phyloP scores from a whole-genome alignment of 164 flowering plant genomes.

The Umbilicus rupestris region DNA sequence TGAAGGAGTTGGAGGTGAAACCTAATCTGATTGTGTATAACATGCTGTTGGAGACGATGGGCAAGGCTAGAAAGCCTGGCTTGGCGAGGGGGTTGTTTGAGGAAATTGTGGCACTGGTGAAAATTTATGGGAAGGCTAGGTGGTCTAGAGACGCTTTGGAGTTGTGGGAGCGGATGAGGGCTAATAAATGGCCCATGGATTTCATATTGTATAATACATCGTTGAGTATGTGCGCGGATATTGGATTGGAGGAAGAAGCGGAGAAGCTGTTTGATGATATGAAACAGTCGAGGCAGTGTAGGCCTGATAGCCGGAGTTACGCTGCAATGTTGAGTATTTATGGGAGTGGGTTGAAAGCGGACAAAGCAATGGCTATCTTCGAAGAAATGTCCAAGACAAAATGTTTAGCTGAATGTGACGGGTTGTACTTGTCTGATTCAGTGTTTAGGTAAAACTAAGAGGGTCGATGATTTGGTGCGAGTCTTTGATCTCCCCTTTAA shows the following conservation, averaged over 20 bases:
- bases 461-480: conserved; percentile 65
- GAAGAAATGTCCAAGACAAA: too few species aligned
- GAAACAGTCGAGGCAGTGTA: conserved; percentile 41
- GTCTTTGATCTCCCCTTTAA: conserved; percentile 39
- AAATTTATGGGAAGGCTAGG: conserved; percentile 82
- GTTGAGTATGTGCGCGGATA: conserved; percentile 94
- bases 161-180: conserved; percentile 70
- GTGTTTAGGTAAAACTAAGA: too few species aligned
- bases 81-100: conserved; percentile 66
- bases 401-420: too few species aligned
- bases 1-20: conserved; percentile 55
- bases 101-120: conserved; percentile 79
- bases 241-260: conserved; percentile 81
- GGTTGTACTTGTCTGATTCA: too few species aligned
- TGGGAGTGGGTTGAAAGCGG: too few species aligned
- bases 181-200: conserved; percentile 78
- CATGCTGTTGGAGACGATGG: conserved; percentile 77
- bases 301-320: too few species aligned
- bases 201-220: conserved; percentile 70
- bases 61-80: conserved; percentile 90
- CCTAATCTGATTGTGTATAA: conserved; percentile 89
- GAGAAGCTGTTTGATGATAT: conserved; percentile 72
- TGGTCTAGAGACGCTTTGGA: conserved; percentile 76
- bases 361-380: too few species aligned
- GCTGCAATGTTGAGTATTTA: too few species aligned